Percentiles rank a stretch among this genome's conserved stretches.
Evolutionary conservation across 1,139 yeast species (phyloP).

Genomic region (Pichia sp.): DNA sequence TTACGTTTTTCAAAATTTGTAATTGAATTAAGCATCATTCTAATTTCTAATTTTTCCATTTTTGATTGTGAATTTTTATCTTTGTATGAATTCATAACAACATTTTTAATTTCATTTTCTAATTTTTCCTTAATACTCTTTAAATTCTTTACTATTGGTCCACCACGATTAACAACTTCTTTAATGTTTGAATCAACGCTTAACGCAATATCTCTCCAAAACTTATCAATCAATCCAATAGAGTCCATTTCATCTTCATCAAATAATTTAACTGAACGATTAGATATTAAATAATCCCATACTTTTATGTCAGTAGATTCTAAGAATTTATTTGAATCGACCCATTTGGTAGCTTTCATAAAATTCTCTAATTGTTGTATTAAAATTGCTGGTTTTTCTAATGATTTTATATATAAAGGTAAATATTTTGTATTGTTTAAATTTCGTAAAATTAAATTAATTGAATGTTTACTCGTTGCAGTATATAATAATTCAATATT

Average conservation of each 20-base stretch:
- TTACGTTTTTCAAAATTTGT: slow-evolving; percentile 14
- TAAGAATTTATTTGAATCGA: too few species aligned
- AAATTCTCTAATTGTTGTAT: slow-evolving; percentile 20
- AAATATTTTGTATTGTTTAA: slow-evolving; percentile 13
- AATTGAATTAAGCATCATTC: slow-evolving; percentile 39
- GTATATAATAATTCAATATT: slow-evolving; percentile 1
- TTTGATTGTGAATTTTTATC: slow-evolving; percentile 18
- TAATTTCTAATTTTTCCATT: slow-evolving; percentile 35
- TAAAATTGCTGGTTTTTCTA: slow-evolving; percentile 7
- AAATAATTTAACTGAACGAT: not conserved
- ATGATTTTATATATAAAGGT: slow-evolving; percentile 7
- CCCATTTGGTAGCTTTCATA: slow-evolving; percentile 21
- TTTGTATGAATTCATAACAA: slow-evolving; percentile 30
- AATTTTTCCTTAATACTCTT: slow-evolving; percentile 43
- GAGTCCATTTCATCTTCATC: not conserved
- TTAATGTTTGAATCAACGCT: slow-evolving; percentile 56
- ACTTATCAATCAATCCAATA: slow-evolving; percentile 28
- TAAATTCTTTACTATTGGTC: slow-evolving; percentile 69
- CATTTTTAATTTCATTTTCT: slow-evolving; percentile 36
- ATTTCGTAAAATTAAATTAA: slow-evolving; percentile 9
- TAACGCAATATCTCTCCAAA: slow-evolving; percentile 47
- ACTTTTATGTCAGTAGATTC: not conserved
- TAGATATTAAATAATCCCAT: slow-evolving; percentile 1
- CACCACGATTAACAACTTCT: slow-evolving; percentile 65
- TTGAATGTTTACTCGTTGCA: slow-evolving; percentile 8